phyloP scores from a whole-genome alignment of 1,139 yeast species.

The Protomyces inouyei region DNA sequence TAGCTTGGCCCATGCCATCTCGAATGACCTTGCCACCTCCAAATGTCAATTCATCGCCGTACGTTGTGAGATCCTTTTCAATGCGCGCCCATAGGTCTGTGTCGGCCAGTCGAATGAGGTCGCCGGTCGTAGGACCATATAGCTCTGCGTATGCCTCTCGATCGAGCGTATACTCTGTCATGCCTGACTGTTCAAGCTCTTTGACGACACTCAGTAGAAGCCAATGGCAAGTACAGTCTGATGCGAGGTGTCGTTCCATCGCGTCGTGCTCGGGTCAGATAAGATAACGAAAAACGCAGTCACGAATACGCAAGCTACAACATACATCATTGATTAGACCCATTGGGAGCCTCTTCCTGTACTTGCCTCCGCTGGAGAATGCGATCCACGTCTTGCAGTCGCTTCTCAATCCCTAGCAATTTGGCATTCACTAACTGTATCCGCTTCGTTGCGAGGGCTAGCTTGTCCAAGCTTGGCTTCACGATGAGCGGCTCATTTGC shows the following conservation, averaged over 20 bases:
- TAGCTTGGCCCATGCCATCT: constrained; percentile 30
- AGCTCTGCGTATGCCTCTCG: constrained; percentile 27
- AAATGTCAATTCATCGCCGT: constrained; percentile 29
- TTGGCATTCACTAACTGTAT: neutral
- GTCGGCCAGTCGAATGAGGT: constrained; percentile 28
- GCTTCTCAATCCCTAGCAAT: neutral
- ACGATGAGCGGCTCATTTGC: neutral
- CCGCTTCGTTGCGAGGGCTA: neutral
- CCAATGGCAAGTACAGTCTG: neutral
- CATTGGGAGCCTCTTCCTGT: neutral
- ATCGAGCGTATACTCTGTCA: constrained; percentile 6
- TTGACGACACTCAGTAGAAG: neutral
- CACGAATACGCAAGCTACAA: neutral
- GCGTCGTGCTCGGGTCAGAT: neutral
- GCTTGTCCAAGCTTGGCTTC: neutral
- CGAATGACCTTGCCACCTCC: constrained; percentile 30
- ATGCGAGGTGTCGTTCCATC: neutral
- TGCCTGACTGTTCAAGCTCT: neutral
- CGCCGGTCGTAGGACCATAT: constrained; percentile 29
- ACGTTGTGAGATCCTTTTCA: constrained; percentile 28
- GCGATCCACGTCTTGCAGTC: neutral
- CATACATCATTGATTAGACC: too few species aligned
- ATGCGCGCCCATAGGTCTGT: constrained; percentile 26
- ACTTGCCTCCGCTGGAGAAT: neutral
- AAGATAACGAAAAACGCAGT: neutral